These are phyloP conservation scores for Kodamaea suecica DNA, from an alignment of 1,139 yeast genomes.

Conservation along the genomic window DNA sequence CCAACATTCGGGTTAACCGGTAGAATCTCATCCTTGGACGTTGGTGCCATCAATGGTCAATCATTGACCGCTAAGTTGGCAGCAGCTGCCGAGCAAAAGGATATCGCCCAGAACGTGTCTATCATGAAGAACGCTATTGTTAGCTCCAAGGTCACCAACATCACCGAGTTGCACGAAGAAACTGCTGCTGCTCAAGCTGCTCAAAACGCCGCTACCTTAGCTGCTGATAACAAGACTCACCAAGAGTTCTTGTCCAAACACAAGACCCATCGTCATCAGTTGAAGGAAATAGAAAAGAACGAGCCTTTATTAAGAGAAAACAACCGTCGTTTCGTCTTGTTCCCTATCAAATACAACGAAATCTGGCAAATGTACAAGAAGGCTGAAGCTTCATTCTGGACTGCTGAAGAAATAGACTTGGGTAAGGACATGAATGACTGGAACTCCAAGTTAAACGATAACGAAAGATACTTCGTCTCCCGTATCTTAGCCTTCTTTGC, in stretches of 20 bases:
- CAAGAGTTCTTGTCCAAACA: slow-evolving; percentile 55
- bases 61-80: slow-evolving; percentile 47
- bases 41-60: slow-evolving; percentile 33
- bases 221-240: slow-evolving; percentile 36
- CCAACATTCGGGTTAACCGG: slow-evolving; percentile 52
- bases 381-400: slow-evolving; percentile 99
- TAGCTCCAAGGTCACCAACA: slow-evolving; percentile 15
- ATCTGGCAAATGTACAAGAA: slow-evolving; percentile 99
- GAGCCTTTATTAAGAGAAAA: slow-evolving; percentile 90
- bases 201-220: slow-evolving; percentile 14
- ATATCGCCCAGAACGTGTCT: slow-evolving; percentile 30
- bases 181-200: slow-evolving; percentile 13
- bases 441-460: slow-evolving; percentile 79
- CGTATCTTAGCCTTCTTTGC: slow-evolving; percentile 97
- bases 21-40: slow-evolving; percentile 42
- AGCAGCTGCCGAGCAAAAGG: slow-evolving; percentile 44
- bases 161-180: slow-evolving; percentile 4
- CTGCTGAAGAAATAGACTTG: slow-evolving; percentile 97
- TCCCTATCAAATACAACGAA: slow-evolving; percentile 97
- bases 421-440: slow-evolving; percentile 90
- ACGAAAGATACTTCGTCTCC: slow-evolving; percentile 86
- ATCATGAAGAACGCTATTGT: slow-evolving; percentile 22
- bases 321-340: slow-evolving; percentile 84
- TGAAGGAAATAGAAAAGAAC: slow-evolving; percentile 75
- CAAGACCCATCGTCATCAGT: slow-evolving; percentile 63